phyloP scores from a whole-genome alignment of 371 early-diverging fungal genomes.

The Choanephora cucurbitarum region DNA sequence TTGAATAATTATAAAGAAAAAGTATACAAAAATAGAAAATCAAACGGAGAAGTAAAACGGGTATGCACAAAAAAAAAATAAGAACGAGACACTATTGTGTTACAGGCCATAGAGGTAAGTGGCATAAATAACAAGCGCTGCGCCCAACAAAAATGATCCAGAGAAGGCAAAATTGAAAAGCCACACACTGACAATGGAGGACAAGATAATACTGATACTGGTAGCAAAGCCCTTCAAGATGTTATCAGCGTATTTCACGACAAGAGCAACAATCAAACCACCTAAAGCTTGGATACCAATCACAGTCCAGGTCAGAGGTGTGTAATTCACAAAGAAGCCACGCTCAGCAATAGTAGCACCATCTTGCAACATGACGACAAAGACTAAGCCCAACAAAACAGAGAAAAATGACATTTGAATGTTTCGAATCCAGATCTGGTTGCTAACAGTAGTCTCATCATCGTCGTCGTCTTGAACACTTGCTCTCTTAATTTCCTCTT shows the following conservation, averaged over 20 bases:
- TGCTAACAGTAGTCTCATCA: slow-evolving; percentile 34
- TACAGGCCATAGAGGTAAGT: slow-evolving; percentile 76
- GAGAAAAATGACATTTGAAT: slow-evolving; percentile 86
- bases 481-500: slow-evolving; percentile 19
- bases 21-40: slow-evolving; percentile 5
- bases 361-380: slow-evolving; percentile 74
- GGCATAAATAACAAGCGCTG: slow-evolving; percentile 74
- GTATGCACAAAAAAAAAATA: slow-evolving; percentile 3
- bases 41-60: slow-evolving; percentile 1
- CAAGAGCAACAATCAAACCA: slow-evolving; percentile 91
- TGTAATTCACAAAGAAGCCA: slow-evolving; percentile 93
- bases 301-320: slow-evolving; percentile 70
- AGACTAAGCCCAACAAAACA: slow-evolving; percentile 63
- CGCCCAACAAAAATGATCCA: slow-evolving; percentile 73
- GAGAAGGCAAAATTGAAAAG: slow-evolving; percentile 80
- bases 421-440: slow-evolving; percentile 86
- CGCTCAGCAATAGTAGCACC: slow-evolving; percentile 67
- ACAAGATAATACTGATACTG: slow-evolving; percentile 91
- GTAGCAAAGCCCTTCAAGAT: slow-evolving; percentile 97
- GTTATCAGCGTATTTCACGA: slow-evolving; percentile 96
- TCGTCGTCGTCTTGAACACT: slow-evolving; percentile 19
- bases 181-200: slow-evolving; percentile 70
- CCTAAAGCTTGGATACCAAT: slow-evolving; percentile 90
- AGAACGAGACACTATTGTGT: slow-evolving; percentile 6
- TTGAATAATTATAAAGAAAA: no score